These are phyloP conservation scores for Samsoniella hepiali DNA, from an alignment of 2,329 filamentous ascomycete genomes.

Conservation along the genomic window DNA sequence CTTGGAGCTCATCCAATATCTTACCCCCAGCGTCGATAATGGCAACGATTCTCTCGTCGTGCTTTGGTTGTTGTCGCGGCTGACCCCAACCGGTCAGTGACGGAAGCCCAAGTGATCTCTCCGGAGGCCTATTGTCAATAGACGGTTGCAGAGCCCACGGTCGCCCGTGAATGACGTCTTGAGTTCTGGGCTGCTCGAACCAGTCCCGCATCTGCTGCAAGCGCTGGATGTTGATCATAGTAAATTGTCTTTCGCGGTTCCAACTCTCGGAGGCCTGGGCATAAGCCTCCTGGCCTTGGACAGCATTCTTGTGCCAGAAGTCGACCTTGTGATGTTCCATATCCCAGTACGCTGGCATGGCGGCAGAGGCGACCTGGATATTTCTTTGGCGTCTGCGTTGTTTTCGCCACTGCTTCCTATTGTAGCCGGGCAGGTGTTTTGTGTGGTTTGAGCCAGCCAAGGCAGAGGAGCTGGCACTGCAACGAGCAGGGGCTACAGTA, in stretches of 20 bases:
- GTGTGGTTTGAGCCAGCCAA: too few relatives aligned
- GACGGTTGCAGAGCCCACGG: background rate
- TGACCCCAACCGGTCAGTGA: background rate
- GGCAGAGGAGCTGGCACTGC: too few relatives aligned
- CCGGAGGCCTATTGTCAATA: background rate
- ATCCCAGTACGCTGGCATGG: constrained; percentile 21
- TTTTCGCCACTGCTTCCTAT: background rate
- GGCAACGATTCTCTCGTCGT: constrained; percentile 8
- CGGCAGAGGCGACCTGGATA: background rate
- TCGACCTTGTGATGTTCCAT: constrained; percentile 36
- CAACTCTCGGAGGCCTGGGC: constrained; percentile 25
- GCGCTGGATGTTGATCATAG: background rate
- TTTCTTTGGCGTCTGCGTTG: background rate
- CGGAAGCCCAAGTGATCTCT: constrained; percentile 5
- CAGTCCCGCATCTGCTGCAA: background rate
- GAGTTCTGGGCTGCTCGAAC: background rate
- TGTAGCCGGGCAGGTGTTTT: background rate
- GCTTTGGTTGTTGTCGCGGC: background rate
- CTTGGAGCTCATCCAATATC: constrained; percentile 7
- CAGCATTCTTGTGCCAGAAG: constrained; percentile 33
- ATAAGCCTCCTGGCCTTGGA: constrained; percentile 25
- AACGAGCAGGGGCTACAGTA: too few relatives aligned
- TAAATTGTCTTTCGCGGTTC: background rate
- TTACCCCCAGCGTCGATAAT: background rate
- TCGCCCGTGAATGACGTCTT: constrained; percentile 1